These are phyloP conservation scores for Discostella stelligeroides DNA, from an alignment of 108 stramenopile genomes.

Conservation along the genomic window DNA sequence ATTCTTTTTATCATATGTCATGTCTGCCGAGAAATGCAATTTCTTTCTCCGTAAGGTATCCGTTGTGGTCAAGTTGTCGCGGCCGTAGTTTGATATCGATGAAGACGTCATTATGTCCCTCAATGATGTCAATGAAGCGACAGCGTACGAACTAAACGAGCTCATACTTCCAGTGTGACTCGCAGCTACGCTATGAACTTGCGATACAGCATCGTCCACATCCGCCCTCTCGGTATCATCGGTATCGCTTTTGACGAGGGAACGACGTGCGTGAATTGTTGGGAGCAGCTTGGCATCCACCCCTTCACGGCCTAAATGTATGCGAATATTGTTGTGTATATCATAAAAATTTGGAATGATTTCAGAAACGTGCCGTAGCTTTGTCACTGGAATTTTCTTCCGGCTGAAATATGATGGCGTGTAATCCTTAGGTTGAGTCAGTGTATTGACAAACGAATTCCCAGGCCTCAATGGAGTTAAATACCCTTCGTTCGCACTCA, in stretches of 20 bases:
- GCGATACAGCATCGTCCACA: constrained; percentile 25
- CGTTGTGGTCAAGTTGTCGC: background rate
- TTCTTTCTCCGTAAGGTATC: background rate
- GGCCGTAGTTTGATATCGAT: background rate
- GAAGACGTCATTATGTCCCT: constrained; percentile 17
- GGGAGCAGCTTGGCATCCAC: constrained; percentile 24
- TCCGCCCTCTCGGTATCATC: constrained; percentile 9
- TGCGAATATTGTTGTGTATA: constrained; percentile 48
- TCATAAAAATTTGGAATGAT: constrained; percentile 45
- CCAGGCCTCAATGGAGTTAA: constrained; percentile 4
- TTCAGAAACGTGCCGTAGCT: constrained; percentile 39
- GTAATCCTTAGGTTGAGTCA: constrained; percentile 8
- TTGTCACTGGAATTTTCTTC: constrained; percentile 40
- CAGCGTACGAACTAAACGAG: constrained; percentile 41
- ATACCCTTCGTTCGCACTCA: background rate
- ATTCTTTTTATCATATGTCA: background rate
- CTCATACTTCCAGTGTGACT: constrained; percentile 17
- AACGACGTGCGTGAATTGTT: constrained; percentile 8
- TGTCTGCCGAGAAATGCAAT: background rate
- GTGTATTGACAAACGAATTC: background rate
- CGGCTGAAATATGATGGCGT: constrained; percentile 26
- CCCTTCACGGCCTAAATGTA: constrained; percentile 30
- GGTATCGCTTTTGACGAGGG: background rate
- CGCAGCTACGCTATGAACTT: constrained; percentile 8
- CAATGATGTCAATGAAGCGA: constrained; percentile 24